These are phyloP conservation scores for Pestalotiopsis sp. DNA, from an alignment of 2,329 filamentous ascomycete species.

Conservation along the genomic window DNA sequence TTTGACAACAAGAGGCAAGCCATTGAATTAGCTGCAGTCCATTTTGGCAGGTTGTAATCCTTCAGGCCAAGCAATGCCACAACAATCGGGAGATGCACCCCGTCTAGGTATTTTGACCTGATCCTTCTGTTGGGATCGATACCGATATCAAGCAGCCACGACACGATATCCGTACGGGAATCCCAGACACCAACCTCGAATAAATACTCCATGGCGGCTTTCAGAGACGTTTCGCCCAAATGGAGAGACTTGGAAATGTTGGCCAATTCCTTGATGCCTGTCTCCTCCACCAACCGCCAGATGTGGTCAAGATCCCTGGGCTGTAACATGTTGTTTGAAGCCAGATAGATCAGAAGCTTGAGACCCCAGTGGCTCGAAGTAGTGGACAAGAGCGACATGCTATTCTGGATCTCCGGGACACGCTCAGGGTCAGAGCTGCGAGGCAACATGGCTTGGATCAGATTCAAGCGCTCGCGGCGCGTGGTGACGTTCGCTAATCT, in stretches of 20 bases:
- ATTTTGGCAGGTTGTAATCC: too few species aligned
- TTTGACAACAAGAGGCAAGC: not conserved
- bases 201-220: not conserved
- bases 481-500: not conserved
- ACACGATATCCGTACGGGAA: not conserved
- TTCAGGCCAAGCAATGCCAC: not conserved
- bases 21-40: too few species aligned
- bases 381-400: not conserved
- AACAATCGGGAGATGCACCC: not conserved
- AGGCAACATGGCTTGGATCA: not conserved
- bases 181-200: not conserved
- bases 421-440: not conserved
- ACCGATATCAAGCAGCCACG: not conserved
- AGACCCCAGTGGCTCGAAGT: not conserved
- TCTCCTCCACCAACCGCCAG: not conserved
- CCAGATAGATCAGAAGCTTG: not conserved
- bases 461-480: not conserved
- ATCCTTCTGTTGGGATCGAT: not conserved
- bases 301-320: not conserved
- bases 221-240: not conserved
- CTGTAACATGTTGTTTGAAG: not conserved
- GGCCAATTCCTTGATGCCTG: not conserved
- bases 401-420: not conserved
- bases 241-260: not conserved
- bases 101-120: not conserved